Conservation (phyloP, 371 early-diverging fungal species). For the Basidiobolus meristosporus region DNA sequence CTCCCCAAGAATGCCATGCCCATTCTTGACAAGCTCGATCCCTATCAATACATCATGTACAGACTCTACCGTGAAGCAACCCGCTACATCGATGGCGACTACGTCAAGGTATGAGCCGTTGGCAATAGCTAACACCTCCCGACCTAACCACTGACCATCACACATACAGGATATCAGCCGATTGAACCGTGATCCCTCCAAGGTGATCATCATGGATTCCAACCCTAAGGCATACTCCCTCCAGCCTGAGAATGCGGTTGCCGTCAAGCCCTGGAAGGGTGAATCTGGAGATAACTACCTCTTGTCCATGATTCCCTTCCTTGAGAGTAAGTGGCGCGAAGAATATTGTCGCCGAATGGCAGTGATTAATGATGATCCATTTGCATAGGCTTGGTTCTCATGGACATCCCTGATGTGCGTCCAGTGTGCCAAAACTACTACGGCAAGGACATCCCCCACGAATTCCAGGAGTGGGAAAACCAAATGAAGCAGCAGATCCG, state of each 20-base stretch:
- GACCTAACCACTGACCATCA: not conserved
- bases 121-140: not conserved
- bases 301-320: constrained; percentile 68
- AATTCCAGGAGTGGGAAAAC: constrained; percentile 50
- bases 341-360: not conserved
- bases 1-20: constrained; percentile 60
- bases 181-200: constrained; percentile 82
- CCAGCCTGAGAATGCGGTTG: constrained; percentile 84
- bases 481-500: constrained; percentile 34
- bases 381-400: not conserved
- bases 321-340: constrained; percentile 38
- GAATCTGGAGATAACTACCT: constrained; percentile 65
- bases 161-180: constrained; percentile 52
- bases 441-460: constrained; percentile 43
- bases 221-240: constrained; percentile 56
- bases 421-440: constrained; percentile 40
- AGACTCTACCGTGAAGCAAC: constrained; percentile 80
- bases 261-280: constrained; percentile 72
- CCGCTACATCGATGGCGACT: constrained; percentile 60
- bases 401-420: constrained; percentile 29
- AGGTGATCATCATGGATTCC: constrained; percentile 82
- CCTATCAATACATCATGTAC: constrained; percentile 65
- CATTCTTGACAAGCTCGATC: constrained; percentile 77
- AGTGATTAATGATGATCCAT: not conserved
- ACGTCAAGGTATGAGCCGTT: constrained; percentile 32